Evolutionary conservation across 2,329 filamentous ascomycete species (phyloP).

Genomic region (Tympanopsis confertula): DNA sequence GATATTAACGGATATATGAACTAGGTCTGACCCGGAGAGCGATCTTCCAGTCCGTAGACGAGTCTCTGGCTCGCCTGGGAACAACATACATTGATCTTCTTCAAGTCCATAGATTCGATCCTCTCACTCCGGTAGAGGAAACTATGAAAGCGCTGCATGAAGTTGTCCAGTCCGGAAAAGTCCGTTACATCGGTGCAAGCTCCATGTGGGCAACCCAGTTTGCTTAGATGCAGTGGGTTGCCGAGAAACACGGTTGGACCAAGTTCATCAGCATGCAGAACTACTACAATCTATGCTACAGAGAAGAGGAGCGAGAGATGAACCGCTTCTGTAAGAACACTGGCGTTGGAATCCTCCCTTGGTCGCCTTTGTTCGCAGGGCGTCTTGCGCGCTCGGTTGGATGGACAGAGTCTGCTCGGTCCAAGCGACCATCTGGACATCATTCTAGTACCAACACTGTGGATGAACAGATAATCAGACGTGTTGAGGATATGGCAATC

Average conservation of each 20-base stretch:
- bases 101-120: slow-evolving; percentile 48
- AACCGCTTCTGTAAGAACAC: slow-evolving; percentile 27
- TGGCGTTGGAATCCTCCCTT: slow-evolving; percentile 26
- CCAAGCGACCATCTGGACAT: too few species aligned
- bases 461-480: slow-evolving; percentile 38
- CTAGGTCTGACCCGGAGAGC: slow-evolving; percentile 47
- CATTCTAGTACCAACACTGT: too few species aligned
- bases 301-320: slow-evolving; percentile 42
- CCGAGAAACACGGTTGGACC: slow-evolving; percentile 39
- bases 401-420: too few species aligned
- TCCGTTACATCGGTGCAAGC: slow-evolving; percentile 39
- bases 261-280: slow-evolving; percentile 48
- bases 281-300: slow-evolving; percentile 38
- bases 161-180: slow-evolving; percentile 42
- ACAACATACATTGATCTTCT: slow-evolving; percentile 47
- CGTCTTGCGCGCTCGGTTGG: not conserved
- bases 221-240: slow-evolving; percentile 33
- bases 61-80: slow-evolving; percentile 39
- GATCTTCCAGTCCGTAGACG: slow-evolving; percentile 55
- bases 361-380: slow-evolving; percentile 5
- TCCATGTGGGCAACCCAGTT: slow-evolving; percentile 37
- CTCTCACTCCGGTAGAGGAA: slow-evolving; percentile 36
- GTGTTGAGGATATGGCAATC: slow-evolving; percentile 42
- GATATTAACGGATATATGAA: slow-evolving; percentile 17
- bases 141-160: slow-evolving; percentile 55